Evolutionary conservation across 306 rosid genomes (phyloP), one percentile per base, ranked within the genome.

Genomic region (Fragaria nilgerrensis): DNA sequence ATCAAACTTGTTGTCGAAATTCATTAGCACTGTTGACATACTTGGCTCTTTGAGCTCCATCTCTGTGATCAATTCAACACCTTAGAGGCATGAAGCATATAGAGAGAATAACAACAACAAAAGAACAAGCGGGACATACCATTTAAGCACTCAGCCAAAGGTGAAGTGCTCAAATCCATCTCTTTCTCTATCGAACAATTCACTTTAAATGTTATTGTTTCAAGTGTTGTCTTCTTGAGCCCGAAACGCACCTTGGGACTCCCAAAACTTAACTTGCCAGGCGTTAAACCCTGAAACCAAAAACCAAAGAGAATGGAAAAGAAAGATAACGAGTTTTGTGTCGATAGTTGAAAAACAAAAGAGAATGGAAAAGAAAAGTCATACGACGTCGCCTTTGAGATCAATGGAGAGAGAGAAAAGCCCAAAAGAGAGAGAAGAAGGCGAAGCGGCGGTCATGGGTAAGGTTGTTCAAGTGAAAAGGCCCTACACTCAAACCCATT

Each of bases 1-100:
- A 89, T 92, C 98, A 70, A 86, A 90, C 82, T 87, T 82, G 77
- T 72, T 87, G 81, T 88, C 96, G 47, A 90, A 88, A 84, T 92
- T 92, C 96, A 94, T 80, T 82, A 94, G 75, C 74, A 84, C 68
- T 16, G 97, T 94, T 50, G 98, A 88, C 71, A 94, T 74, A 55
- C 88, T 82, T 14, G 96, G 93, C 82, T 90, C 93, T 72, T 73
- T 49, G 65, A 68, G 78, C 86, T 78, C 88, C 81, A 79, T 76
- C 69, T 86, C 96, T 92, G 79, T 63, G 68, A 80, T 58, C 71
- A 78, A 73, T 75, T 68, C 32, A 39, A 77, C 70, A 68, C 11
- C 12, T 50, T 34, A 81, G 75, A 75, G 36, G 69, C 63, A 63
- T 44, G 70, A 78, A 75, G 56, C 22, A n/a, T 2, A 61, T 17